Evolutionary conservation across 2,329 filamentous ascomycete species (phyloP).

Genomic region (Colletotrichum trifolii): DNA sequence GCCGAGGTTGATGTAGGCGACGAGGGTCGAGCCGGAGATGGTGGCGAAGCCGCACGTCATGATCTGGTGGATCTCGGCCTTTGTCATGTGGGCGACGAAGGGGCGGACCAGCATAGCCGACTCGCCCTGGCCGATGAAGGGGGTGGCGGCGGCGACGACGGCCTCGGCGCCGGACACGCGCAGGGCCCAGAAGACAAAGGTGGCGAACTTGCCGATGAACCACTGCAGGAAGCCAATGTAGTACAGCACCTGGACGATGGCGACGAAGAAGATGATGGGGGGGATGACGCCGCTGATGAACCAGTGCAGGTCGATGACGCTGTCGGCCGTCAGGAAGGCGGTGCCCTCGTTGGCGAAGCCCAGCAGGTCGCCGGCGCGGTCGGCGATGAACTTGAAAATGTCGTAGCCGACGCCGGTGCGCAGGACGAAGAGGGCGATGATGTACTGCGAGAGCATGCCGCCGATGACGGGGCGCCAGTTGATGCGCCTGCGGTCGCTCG

Average conservation of each 20-base stretch:
- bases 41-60: constrained; percentile 95
- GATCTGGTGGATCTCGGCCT: constrained; percentile 90
- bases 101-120: constrained; percentile 92
- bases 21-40: constrained; percentile 87
- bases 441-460: constrained; percentile 88
- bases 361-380: constrained; percentile 77
- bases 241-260: constrained; percentile 88
- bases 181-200: constrained; percentile 92
- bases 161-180: constrained; percentile 90
- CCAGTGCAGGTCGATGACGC: constrained; percentile 60
- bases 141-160: constrained; percentile 91
- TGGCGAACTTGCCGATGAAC: constrained; percentile 88
- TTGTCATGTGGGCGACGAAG: constrained; percentile 86
- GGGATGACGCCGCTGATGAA: constrained; percentile 87
- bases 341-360: constrained; percentile 81
- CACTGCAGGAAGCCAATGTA: constrained; percentile 86
- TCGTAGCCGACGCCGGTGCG: constrained; percentile 84
- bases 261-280: constrained; percentile 95
- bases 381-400: constrained; percentile 91
- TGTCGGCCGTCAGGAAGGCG: constrained; percentile 71
- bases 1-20: constrained; percentile 86
- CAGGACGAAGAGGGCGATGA: constrained; percentile 89
- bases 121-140: constrained; percentile 95
- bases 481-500: constrained; percentile 71
- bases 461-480: constrained; percentile 86